Conservation (phyloP, 1,284 basidiomycete species). For the Ceratobasidium theobromae region DNA sequence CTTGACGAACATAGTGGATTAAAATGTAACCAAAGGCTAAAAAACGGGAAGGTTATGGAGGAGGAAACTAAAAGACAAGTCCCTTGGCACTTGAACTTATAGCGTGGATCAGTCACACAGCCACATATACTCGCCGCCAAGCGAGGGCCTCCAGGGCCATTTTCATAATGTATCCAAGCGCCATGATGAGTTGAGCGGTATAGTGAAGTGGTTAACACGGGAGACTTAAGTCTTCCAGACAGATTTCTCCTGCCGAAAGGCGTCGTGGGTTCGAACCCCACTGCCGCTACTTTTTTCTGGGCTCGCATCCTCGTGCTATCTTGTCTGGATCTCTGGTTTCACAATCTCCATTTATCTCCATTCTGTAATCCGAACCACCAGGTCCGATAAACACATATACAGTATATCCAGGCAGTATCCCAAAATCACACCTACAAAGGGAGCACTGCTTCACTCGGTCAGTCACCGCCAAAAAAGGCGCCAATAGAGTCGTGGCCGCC, state of each 20-base stretch:
- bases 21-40: not conserved
- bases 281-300: conserved; percentile 24
- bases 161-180: not conserved
- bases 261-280: conserved; percentile 33
- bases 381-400: too few species aligned
- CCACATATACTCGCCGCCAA: conserved; percentile 9
- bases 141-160: not conserved
- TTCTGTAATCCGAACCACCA: too few species aligned
- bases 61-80: not conserved
- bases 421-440: too few species aligned
- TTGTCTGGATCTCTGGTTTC: too few species aligned
- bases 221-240: conserved; percentile 26
- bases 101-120: conserved; percentile 24
- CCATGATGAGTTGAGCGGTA: conserved; percentile 25
- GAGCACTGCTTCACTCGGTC: too few species aligned
- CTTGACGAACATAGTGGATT: conserved; percentile 23
- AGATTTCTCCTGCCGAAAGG: conserved; percentile 32
- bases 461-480: not conserved
- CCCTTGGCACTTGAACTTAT: conserved; percentile 9
- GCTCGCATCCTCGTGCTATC: too few species aligned
- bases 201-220: conserved; percentile 34
- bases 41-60: conserved; percentile 2
- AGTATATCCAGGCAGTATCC: too few species aligned
- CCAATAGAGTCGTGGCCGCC: conserved; percentile 17
- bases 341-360: too few species aligned